Conservation (phyloP, 2,329 filamentous ascomycete species). For the Coniochaeta sp. region DNA sequence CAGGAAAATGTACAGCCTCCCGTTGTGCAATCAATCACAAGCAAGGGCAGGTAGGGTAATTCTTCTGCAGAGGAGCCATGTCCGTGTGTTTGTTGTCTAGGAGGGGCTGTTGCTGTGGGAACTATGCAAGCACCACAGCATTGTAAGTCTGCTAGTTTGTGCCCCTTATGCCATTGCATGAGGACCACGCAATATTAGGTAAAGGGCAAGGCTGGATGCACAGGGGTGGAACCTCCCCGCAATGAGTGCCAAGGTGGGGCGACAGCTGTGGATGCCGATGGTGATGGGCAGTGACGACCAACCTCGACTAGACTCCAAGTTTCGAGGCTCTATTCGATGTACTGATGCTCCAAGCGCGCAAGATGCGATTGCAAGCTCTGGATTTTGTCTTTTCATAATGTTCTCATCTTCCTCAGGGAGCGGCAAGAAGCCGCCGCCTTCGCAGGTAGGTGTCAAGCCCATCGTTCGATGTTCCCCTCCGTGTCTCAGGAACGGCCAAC, state of each 20-base stretch:
- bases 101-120: not conserved
- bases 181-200: not conserved
- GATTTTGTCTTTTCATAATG: slow-evolving; percentile 22
- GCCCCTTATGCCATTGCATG: not conserved
- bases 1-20: not conserved
- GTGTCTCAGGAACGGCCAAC: slow-evolving; percentile 16
- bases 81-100: not conserved
- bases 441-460: slow-evolving; percentile 44
- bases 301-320: not conserved
- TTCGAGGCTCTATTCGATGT: not conserved
- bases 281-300: not conserved
- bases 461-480: slow-evolving; percentile 4
- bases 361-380: not conserved
- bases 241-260: not conserved
- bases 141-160: no score
- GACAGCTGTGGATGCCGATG: not conserved
- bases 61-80: not conserved
- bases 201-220: not conserved
- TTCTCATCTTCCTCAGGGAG: slow-evolving; percentile 59
- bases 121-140: not conserved
- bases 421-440: slow-evolving; percentile 60
- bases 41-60: no score
- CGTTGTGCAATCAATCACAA: not conserved
- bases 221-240: not conserved
- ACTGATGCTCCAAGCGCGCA: not conserved